A percentile compares a stretch with the other conserved stretches of the same genome.
phyloP scores from a whole-genome alignment of 768 basidiomycete species.

The Boletus patriciae region DNA sequence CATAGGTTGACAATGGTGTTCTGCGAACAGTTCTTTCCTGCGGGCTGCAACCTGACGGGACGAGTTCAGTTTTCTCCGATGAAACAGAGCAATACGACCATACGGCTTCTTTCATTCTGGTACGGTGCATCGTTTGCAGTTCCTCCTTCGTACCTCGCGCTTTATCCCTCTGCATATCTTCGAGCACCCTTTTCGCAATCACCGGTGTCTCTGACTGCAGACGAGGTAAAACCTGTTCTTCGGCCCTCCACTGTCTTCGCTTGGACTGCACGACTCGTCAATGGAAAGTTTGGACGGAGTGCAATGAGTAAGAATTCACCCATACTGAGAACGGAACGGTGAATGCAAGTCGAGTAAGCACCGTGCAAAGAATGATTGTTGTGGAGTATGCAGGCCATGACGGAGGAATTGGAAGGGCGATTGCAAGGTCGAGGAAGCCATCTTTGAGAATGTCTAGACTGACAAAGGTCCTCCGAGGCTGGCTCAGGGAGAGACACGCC shows the following conservation, averaged over 20 bases:
- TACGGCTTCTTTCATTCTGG: conserved; percentile 52
- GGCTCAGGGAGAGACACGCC: neutral
- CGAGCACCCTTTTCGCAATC: conserved; percentile 35
- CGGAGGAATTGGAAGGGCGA: conserved; percentile 70
- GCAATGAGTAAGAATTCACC: conserved; percentile 42
- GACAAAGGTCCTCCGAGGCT: conserved; percentile 22
- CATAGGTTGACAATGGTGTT: conserved; percentile 57
- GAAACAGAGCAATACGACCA: conserved; percentile 1
- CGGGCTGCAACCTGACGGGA: conserved; percentile 48
- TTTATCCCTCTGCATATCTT: conserved; percentile 56
- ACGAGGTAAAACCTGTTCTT: conserved; percentile 60
- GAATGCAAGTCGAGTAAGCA: conserved; percentile 55
- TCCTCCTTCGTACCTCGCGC: conserved; percentile 54
- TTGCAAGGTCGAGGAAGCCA: conserved; percentile 73
- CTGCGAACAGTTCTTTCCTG: conserved; percentile 57
- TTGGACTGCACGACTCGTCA: conserved; percentile 48
- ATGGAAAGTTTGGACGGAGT: conserved; percentile 8
- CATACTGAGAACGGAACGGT: conserved; percentile 75
- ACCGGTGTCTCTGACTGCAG: conserved; percentile 48
- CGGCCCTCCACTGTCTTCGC: conserved; percentile 56
- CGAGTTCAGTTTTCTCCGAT: conserved; percentile 1
- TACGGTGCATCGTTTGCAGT: conserved; percentile 47
- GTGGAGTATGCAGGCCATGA: conserved; percentile 69
- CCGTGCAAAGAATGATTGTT: conserved; percentile 69
- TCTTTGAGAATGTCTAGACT: conserved; percentile 44